phyloP scores from a whole-genome alignment of 192 early-diverging fungal genomes.

The Dimargaris cristalligena region DNA sequence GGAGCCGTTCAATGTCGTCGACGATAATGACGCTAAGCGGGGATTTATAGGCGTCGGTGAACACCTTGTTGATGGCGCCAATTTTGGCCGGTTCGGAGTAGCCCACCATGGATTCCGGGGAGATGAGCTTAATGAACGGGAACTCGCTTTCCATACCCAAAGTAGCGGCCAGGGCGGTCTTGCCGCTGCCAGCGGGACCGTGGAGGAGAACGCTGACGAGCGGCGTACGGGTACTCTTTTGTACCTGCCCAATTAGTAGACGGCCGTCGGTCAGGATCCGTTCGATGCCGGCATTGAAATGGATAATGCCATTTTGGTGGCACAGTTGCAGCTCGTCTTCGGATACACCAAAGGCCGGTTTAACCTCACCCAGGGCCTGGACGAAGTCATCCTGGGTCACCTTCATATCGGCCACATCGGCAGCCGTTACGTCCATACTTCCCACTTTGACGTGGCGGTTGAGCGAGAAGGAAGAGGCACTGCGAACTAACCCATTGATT shows the following conservation, averaged over 20 bases:
- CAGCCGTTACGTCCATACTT: conserved; percentile 57
- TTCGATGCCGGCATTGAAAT: conserved; percentile 44
- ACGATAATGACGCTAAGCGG: conserved; percentile 86
- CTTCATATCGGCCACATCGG: conserved; percentile 80
- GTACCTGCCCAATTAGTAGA: conserved; percentile 54
- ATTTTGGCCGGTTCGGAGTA: conserved; percentile 71
- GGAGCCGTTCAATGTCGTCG: conserved; percentile 81
- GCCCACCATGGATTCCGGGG: conserved; percentile 91
- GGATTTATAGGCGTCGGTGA: conserved; percentile 94
- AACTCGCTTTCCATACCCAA: conserved; percentile 81
- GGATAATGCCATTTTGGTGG: conserved; percentile 70
- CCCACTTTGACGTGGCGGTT: conserved; percentile 91
- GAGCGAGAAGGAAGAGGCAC: conserved; percentile 88
- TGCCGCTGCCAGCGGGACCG: conserved; percentile 76
- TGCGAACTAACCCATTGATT: conserved; percentile 82
- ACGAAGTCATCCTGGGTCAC: conserved; percentile 75
- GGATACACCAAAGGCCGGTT: conserved; percentile 84
- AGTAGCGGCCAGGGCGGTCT: conserved; percentile 90
- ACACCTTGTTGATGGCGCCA: conserved; percentile 78
- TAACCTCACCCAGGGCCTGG: conserved; percentile 77
- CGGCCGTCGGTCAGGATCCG: conserved; percentile 37
- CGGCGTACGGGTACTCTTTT: conserved; percentile 65
- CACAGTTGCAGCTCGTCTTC: conserved; percentile 80
- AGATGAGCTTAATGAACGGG: conserved; percentile 94
- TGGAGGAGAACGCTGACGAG: conserved; percentile 82